Evolutionary conservation across 345 rosid genomes (phyloP).

Genomic region (Mercurialis annua): DNA sequence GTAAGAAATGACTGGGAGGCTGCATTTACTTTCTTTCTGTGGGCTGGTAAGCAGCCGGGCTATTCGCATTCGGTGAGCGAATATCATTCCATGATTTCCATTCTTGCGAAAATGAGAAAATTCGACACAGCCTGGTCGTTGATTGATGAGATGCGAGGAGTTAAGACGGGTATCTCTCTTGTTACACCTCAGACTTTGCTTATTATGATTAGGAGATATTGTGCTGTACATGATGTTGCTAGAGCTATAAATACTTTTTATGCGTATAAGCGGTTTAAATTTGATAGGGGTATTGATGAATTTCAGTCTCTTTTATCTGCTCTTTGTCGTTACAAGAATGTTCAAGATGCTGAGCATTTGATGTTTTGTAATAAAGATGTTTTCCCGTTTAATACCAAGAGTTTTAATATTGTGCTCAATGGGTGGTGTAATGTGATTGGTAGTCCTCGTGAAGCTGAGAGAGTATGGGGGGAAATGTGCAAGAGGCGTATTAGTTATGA

Average conservation of each 20-base stretch:
- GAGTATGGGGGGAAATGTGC: constrained; percentile 87
- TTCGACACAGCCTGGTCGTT: constrained; percentile 87
- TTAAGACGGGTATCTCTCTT: constrained; percentile 43
- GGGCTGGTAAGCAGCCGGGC: constrained; percentile 69
- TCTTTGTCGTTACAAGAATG: constrained; percentile 88
- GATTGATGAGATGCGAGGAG: constrained; percentile 81
- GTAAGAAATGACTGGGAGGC: constrained; percentile 83
- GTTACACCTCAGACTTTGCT: constrained; percentile 70
- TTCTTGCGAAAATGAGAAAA: constrained; percentile 83
- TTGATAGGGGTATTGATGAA: constrained; percentile 64
- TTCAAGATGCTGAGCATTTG: constrained; percentile 89
- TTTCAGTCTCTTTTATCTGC: constrained; percentile 88
- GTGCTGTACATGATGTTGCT: constrained; percentile 80
- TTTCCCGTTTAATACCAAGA: constrained; percentile 70
- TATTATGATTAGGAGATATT: constrained; percentile 86
- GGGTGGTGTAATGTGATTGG: constrained; percentile 88
- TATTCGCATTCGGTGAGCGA: constrained; percentile 58
- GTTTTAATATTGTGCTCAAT: constrained; percentile 76
- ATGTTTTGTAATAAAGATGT: constrained; percentile 63
- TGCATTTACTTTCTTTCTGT: constrained; percentile 77
- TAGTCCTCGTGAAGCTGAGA: constrained; percentile 68
- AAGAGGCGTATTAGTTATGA: constrained; percentile 56
- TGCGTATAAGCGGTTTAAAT: constrained; percentile 57
- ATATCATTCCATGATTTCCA: constrained; percentile 73
- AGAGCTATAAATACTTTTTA: constrained; percentile 78